Base-by-base conservation (phyloP, 176 grass and related monocot species). In the Zoysia japonica region DNA sequence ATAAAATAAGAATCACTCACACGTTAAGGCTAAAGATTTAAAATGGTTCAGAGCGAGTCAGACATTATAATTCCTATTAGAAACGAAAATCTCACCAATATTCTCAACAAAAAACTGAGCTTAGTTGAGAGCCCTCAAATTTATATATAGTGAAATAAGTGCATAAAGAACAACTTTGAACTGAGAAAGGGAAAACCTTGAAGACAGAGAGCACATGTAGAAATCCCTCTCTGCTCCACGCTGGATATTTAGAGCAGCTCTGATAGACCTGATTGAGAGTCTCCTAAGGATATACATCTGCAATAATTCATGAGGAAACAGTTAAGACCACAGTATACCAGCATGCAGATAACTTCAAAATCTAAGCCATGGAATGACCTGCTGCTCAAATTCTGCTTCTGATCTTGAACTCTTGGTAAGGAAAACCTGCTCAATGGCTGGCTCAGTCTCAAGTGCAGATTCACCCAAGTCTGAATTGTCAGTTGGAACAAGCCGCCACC, bases 121-220 rank as follows among this genome's bases (percentile, higher is more conserved):
- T 28, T 28, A 28, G 28, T 28, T 28, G 28, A 28, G 28, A 28
- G 28, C 28, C 28, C 28, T 28, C 28, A 28, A 28, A 28, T 28
- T 28, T 28, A 28, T 28, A 20, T 14, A 86, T 20, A 62, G 19
- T 8, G 50, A 55, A 19, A 20, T 49, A 49, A 80, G 66, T 11
- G 55, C 17, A 57, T 45, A 45, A 45, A 45, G 44, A 45, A 45
- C 44, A 45, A 45, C 44, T 45, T 45, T 6, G 6, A 45, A 6
- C 6, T 45, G 44, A 45, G 44, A 45, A 4, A 6, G 44, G 40
- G 39, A 65, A 68, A 74, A 97, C 93, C 93, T 92, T 17, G 93
- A 92, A 87, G 93, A 97, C 20, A 97, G 93, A 54, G 93, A 97
- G 80, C 90, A 97, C 83, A 93, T 88, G 71, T 97, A 97, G 73